Base-by-base conservation (phyloP, 1,284 basidiomycete genomes). In the Malassezia japonica region DNA sequence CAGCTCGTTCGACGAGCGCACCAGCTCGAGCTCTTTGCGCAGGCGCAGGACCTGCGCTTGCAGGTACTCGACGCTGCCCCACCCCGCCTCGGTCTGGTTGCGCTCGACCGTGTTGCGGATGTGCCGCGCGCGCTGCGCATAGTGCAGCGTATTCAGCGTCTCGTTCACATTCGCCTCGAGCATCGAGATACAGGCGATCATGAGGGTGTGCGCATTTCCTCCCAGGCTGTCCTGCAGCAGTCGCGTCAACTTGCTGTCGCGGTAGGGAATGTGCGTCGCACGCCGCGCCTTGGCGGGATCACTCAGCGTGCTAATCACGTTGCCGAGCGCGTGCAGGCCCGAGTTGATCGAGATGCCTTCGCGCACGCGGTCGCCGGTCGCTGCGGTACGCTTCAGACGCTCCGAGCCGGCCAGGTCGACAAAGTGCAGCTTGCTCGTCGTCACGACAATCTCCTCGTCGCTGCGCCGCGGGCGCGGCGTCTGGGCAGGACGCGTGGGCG, bases 161-260 rank as follows among this genome's bases (percentile, higher is more conserved):
- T 99, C 92, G 59, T 79, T 83, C 4, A 86, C 81, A 74, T 99
- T 99, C 81, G 83, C 92, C 75, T 98, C 94, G 0, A 85, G 85
- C 10, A 91, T 86, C 59, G 89, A 92, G 55, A 96, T 85, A 74
- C 94, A 98, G 9, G 92, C 92, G 61, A 98, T 90, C 94, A 98
- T 98, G 59, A 95, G 83, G 2, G 94, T 98, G 68, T 94, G 86
- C 1, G 92, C 86, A 74, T 96, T 98, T 32, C 92, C 92, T 40
- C 92, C 92, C n/a, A 98, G 82, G 12, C 91, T 96, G 74, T 96
- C 91, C 82, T 96, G 91, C 13, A 96, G 78, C 53, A 82, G 76
- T 35, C 90, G 83, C 3, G 90, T 95, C 61, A 96, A 84, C 75
- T 96, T 98, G 12, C 88, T 92, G 76, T 96, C 91, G 45, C 91